Evolutionary conservation across 257 asterid genomes (phyloP), one percentile per base, ranked within the genome.

Genomic region (Jacaranda copaia): DNA sequence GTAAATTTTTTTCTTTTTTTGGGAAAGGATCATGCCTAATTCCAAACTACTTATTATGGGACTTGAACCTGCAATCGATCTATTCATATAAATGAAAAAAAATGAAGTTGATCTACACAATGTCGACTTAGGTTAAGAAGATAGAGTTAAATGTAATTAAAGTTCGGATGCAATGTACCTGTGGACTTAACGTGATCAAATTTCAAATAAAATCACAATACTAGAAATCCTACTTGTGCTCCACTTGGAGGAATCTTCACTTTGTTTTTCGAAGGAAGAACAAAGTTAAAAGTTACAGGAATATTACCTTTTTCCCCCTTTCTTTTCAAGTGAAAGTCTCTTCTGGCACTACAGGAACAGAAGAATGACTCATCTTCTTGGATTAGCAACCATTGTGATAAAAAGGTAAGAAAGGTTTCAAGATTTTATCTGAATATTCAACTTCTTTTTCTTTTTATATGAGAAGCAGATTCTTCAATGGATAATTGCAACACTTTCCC

Each of bases 401-500:
- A 68, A 53, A 77, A 83, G 64, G 49, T 68, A 25, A 38, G 57
- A 51, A 79, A 74, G 70, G 55, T 72, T 60, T 53, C 79, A 42
- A 76, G 75, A 60, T 61, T 70, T 64, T 75, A 65, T 63, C 68
- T 62, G 84, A 48, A 80, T 80, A 80, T 84, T 80, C 85, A 63
- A 25, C 32, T 25, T 55, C 81, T 84, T 84, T 77, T 77, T 59
- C n/a, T 35, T 51, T 6, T 48, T 6, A 49, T 59, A 52, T 40
- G 13, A 53, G 65, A 18, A 70, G 36, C 59, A 76, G 25, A 80
- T 80, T 77, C 82, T 83, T 76, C 72, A 76, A 58, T 75, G 74
- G 86, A 74, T 74, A 76, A 76, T 57, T 55, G 48, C 80, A 36
- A 77, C 53, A 58, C 77, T 72, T 62, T 78, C 60, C 61, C 11